Percentiles rank a stretch among this genome's conserved stretches.
phyloP scores from a whole-genome alignment of 495 filamentous ascomycete species.

The Penicillium herquei region DNA sequence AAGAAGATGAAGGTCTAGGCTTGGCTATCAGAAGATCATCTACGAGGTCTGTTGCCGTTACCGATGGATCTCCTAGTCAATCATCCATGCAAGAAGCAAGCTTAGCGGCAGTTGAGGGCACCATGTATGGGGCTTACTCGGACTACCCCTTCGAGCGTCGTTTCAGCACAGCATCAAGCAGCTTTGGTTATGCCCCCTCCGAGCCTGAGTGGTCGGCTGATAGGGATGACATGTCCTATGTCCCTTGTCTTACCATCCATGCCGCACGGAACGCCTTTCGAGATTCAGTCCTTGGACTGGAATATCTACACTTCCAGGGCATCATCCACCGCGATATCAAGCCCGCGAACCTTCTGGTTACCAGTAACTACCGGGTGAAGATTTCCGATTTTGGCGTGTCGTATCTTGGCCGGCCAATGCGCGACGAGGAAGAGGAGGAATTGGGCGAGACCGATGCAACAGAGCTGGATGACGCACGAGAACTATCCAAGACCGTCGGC shows the following conservation, averaged over 20 bases:
- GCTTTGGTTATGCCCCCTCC: slow-evolving; percentile 55
- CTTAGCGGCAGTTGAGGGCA: slow-evolving; percentile 63
- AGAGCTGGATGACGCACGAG: slow-evolving; percentile 85
- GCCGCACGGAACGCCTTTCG: slow-evolving; percentile 85
- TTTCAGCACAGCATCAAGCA: slow-evolving; percentile 48
- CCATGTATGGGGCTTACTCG: slow-evolving; percentile 70
- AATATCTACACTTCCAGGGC: slow-evolving; percentile 94
- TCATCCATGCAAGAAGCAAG: slow-evolving; percentile 49
- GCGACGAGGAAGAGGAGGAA: slow-evolving; percentile 74
- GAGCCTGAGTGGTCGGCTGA: slow-evolving; percentile 50
- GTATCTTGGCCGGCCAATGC: slow-evolving; percentile 82
- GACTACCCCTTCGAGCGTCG: slow-evolving; percentile 51
- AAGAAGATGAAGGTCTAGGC: slow-evolving; percentile 44
- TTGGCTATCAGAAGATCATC: slow-evolving; percentile 33
- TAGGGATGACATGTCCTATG: slow-evolving; percentile 82
- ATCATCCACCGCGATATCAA: slow-evolving; percentile 99
- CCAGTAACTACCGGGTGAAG: slow-evolving; percentile 81
- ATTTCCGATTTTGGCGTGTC: slow-evolving; percentile 99
- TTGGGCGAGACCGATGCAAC: slow-evolving; percentile 79
- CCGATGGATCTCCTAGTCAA: slow-evolving; percentile 42
- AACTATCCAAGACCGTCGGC: slow-evolving; percentile 95
- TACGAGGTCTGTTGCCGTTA: slow-evolving; percentile 31
- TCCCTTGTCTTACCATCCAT: slow-evolving; percentile 84
- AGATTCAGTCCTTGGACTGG: slow-evolving; percentile 89
- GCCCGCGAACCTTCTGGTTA: slow-evolving; percentile 93